Evolutionary conservation across 257 asterid species (phyloP), one percentile per base, ranked within the genome.

Genomic region (Handroanthus guayacan): DNA sequence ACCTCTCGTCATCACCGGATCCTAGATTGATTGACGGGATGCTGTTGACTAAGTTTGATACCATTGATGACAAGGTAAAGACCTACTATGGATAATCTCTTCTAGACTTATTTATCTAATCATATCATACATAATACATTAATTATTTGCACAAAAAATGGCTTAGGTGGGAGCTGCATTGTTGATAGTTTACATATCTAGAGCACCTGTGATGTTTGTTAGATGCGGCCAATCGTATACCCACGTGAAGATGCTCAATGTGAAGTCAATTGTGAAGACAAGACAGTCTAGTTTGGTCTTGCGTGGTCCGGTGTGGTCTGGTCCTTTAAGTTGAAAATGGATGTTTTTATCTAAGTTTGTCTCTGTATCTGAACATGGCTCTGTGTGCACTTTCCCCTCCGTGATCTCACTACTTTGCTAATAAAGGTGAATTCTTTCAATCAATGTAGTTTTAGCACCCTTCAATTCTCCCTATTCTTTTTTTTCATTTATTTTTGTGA

Each of bases 171-270:
- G 99, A 79, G 99, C 99, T 66, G 99, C 99, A 4, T 76, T 92
- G 14, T 95, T 97, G 1, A 95, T 95, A 98, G 99, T 95, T 18
- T 95, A 95, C 84, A 81, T 89, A 16, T 95, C 99, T 6, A 97
- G 99, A 52, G 85, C 99, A 8, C 99, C 99, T 0, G 97, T 95
- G 51, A 95, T 95, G 97, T 95, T 95, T 55, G 97, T 95, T 43
- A 98, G 99, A 38, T 95, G 99, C 67, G 99, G 99, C 60, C 99
- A 92, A 87, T 95, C 98, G 0, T 95, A 92, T 51, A 90, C 96
- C 0, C 97, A 92, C 78, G 69, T 95, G 89, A 94, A 92, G 96
- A 92, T 92, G 96, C 97, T 95, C 20, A 91, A 95, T 41, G 96
- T 90, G 34, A 95, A 92, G 90, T 82, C 98, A 77, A 92, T 95